Conservation (phyloP, 345 rosid genomes). For the Aquilaria sinensis region DNA sequence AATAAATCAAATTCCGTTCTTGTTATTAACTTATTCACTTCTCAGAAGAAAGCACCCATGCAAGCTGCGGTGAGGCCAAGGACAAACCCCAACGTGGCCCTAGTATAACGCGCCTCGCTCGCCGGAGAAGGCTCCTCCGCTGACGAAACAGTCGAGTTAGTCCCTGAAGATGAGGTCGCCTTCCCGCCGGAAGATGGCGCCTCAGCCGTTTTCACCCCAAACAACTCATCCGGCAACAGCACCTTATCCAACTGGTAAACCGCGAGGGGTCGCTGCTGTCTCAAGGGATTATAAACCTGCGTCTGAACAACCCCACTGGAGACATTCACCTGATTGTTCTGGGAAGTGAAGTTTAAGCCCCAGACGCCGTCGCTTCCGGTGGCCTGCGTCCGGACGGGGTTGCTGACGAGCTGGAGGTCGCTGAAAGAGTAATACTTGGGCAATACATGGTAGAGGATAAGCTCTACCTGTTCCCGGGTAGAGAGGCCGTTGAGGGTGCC, state of each 20-base stretch:
- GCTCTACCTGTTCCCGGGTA: conserved; percentile 44
- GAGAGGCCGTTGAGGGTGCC: conserved; percentile 46
- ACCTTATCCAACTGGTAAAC: conserved; percentile 80
- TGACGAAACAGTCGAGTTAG: conserved; percentile 7
- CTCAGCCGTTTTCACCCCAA: conserved; percentile 22
- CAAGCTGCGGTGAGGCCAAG: conserved; percentile 43
- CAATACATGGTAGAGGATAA: conserved; percentile 51
- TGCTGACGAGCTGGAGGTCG: conserved; percentile 54
- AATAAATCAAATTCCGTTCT: no score
- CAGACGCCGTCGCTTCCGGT: conserved; percentile 31
- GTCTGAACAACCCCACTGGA: conserved; percentile 60
- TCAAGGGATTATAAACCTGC: conserved; percentile 51
- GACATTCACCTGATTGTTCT: conserved; percentile 73
- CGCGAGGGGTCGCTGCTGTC: conserved; percentile 49
- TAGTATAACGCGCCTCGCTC: conserved; percentile 21
- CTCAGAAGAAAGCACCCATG: conserved; percentile 39
- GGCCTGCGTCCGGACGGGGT: conserved; percentile 73
- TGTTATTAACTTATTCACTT: no score
- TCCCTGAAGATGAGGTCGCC: conserved; percentile 13
- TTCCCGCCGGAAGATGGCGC: conserved; percentile 30
- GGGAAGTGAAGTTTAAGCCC: conserved; percentile 67
- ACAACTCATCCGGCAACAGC: conserved; percentile 58
- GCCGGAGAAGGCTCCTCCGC: conserved; percentile 32
- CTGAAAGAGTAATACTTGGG: conserved; percentile 49
- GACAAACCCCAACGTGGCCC: conserved; percentile 32